Conservation (phyloP, 345 rosid species). For the Carallia pectinifolia region DNA sequence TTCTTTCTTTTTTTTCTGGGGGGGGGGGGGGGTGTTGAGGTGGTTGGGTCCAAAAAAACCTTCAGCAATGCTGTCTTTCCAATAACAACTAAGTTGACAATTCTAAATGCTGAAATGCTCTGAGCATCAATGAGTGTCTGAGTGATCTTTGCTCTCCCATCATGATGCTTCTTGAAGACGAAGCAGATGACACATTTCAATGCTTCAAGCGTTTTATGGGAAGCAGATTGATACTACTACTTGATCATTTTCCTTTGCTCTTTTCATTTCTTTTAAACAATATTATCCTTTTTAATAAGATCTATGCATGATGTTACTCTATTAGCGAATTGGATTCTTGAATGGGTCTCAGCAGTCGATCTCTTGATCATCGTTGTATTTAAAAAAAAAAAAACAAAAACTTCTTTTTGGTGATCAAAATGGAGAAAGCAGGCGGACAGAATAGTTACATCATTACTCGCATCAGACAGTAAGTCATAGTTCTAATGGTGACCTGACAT, state of each 20-base stretch:
- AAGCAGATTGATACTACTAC: constrained; percentile 64
- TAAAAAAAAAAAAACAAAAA: too few species aligned
- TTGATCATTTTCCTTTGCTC: constrained; percentile 8
- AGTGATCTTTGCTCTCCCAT: constrained; percentile 91
- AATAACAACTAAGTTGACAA: background rate
- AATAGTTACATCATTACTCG: too few species aligned
- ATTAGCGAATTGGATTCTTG: background rate
- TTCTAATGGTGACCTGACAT: too few species aligned
- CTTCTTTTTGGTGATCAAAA: too few species aligned
- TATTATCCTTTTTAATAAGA: background rate
- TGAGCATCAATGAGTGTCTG: constrained; percentile 67
- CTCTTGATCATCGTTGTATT: too few species aligned
- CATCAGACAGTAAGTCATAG: too few species aligned
- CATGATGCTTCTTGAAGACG: constrained; percentile 85
- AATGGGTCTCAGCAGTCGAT: background rate
- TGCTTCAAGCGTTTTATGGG: constrained; percentile 91
- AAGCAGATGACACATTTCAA: constrained; percentile 97
- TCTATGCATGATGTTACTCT: background rate
- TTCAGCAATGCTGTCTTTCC: background rate
- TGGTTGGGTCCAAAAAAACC: background rate
- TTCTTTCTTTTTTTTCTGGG: too few species aligned
- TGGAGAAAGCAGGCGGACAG: too few species aligned
- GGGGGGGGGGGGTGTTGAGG: too few species aligned
- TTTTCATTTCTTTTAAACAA: background rate
- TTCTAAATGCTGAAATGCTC: background rate